Base-by-base conservation (phyloP, 2,329 filamentous ascomycete genomes). In the Beauveria australis region DNA sequence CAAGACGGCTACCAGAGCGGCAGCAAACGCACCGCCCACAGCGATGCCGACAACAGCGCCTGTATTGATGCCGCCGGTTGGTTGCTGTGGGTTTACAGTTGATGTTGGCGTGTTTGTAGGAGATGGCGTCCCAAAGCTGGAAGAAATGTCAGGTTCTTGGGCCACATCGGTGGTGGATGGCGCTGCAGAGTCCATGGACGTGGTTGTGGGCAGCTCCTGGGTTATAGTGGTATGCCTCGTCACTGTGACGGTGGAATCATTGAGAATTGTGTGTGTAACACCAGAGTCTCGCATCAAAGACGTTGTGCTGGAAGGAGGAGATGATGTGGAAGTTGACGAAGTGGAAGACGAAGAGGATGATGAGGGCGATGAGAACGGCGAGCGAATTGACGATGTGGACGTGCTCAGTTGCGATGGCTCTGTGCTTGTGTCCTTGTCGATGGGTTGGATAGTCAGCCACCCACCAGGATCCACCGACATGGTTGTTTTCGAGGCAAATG, bases 211-310 rank as follows among this genome's bases (percentile, higher is more conserved):
- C n/a, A 61, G 26, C 19, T 33, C 28, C 60, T 28, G 33, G 47
- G 60, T 61, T 40, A 72, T 66, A 52, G 71, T 61, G n/a, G 72
- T 75, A 55, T 72, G 71, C 46, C 61, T 71, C 10, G 71, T 75
- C 18, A 74, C 61, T 1, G 74, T 75, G 48, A 76, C 66, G 43
- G 68, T 64, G 3, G 68, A 67, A 40, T 68, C 66, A 59, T 74
- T 75, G 7, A 72, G 70, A 44, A 75, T 69, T 8, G 72, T 74
- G 51, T 68, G 70, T 22, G 73, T 75, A 55, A 67, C 67, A 22
- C 73, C 72, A 12, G 73, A 75, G 63, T 75, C 74, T 12, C 72
- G 72, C 66, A 68, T 71, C 47, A 62, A 67, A n/a, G 54, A 66
- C 1, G 67, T 3, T 26, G 49, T 55, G 26, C 43, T 62, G 22